phyloP scores from a whole-genome alignment of 2,329 filamentous ascomycete species.

The Mollisiaceae sp. region DNA sequence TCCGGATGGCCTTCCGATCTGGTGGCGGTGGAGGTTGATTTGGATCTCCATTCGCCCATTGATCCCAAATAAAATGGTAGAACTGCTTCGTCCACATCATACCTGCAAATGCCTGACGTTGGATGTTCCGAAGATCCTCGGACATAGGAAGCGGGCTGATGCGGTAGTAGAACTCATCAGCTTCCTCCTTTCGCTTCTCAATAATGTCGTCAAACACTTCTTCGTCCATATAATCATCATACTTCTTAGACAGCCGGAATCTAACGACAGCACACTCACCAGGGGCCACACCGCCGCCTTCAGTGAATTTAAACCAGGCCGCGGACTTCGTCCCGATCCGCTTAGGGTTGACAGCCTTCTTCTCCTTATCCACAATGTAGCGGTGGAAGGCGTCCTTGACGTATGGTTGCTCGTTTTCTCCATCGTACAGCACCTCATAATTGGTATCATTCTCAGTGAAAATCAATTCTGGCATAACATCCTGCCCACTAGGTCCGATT shows the following conservation, averaged over 20 bases:
- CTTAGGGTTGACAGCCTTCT: conserved; percentile 80
- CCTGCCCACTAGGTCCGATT: conserved; percentile 75
- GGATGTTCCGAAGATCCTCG: conserved; percentile 92
- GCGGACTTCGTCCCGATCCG: conserved; percentile 84
- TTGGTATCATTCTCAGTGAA: conserved; percentile 98
- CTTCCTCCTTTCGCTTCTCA: conserved; percentile 84
- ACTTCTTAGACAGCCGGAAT: conserved; percentile 81
- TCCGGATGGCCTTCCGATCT: conserved; percentile 79
- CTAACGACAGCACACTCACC: conserved; percentile 95
- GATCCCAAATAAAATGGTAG: conserved; percentile 96
- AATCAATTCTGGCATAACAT: conserved; percentile 82
- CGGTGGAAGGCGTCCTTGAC: conserved; percentile 96
- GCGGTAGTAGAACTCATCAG: conserved; percentile 93
- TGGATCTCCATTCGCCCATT: conserved; percentile 96
- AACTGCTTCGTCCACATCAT: conserved; percentile 99
- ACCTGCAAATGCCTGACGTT: conserved; percentile 89
- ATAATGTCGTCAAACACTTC: conserved; percentile 91
- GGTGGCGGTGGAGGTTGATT: conserved; percentile 84
- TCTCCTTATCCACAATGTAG: conserved; percentile 81
- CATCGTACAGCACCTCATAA: conserved; percentile 74
- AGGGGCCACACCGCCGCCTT: conserved; percentile 83
- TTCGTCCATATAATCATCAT: conserved; percentile 84
- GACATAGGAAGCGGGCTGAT: conserved; percentile 93
- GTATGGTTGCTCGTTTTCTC: conserved; percentile 79
- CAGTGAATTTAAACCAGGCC: conserved; percentile 91